Evolutionary conservation across 1,139 yeast genomes (phyloP), one percentile per base, ranked within the genome.

Genomic region (Candida sanyaensis): DNA sequence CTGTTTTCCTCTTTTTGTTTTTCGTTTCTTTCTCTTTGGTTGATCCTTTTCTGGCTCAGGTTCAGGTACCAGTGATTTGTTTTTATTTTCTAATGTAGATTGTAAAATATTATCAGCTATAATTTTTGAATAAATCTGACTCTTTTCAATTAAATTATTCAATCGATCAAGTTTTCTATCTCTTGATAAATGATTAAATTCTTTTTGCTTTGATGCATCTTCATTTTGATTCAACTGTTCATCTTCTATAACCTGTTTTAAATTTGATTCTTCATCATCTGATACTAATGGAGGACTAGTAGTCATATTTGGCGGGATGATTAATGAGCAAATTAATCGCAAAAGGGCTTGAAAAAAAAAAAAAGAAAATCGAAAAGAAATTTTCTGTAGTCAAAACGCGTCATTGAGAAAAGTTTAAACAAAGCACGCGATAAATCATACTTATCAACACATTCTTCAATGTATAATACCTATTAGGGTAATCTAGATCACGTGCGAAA

Each of bases 71-170:
- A 60, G n/a, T 36, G 39, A 33, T 29, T 43, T 28, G 27, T 32
- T 41, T 38, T 24, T 40, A 12, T 10, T 13, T 10, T 37, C 44
- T 33, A 74, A 52, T 28, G 77, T 66, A 45, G 77, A 70, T 52
- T 79, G 83, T 44, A 84, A 62, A 45, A 91, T 75, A 28, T 91
- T 85, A 47, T 89, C 92, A 3, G 95, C 84, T 47, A 92, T 85
- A 55, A 91, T 89, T 51, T 84, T 80, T 1, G 97, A 87, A 65
- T 88, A 92, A 3, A 90, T 78, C 61, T 89, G 91, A 17, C 96
- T 88, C 61, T 87, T 86, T 59, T 87, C 86, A 21, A 92, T 90
- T 56, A 92, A 73, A 43, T 81, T 84, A 55, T 87, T 79, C 44
- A 92, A 69, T 49, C 89, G 74, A 47, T 79, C 77, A 42, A 89